These are phyloP conservation scores for Fusarium decemcellulare DNA, from an alignment of 2,329 filamentous ascomycete genomes.

Conservation along the genomic window DNA sequence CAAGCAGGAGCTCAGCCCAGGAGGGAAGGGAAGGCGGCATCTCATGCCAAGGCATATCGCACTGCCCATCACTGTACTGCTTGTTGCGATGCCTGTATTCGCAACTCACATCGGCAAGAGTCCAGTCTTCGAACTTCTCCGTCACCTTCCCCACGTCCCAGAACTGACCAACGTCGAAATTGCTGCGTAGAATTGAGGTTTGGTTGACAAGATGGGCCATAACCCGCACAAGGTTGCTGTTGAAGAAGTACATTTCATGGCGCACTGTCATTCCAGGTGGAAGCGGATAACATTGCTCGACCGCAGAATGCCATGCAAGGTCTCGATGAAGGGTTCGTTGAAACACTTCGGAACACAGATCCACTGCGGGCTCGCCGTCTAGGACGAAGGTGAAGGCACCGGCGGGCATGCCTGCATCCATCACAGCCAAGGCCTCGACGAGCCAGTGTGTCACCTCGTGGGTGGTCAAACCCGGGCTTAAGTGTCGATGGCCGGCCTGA, in stretches of 20 bases:
- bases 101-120: too few relatives aligned
- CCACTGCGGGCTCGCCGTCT: fast-evolving
- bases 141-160: neutral
- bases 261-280: neutral
- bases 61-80: too few relatives aligned
- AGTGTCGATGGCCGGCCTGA: too few relatives aligned
- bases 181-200: neutral
- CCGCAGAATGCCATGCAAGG: neutral
- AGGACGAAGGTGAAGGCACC: conserved; percentile 1
- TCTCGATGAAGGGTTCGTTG: neutral
- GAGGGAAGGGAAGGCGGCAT: neutral
- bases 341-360: conserved; percentile 11
- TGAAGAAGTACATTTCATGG: too few relatives aligned
- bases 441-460: too few relatives aligned
- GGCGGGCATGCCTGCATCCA: conserved; percentile 10
- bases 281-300: neutral
- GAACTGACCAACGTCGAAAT: neutral
- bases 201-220: neutral
- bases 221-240: too few relatives aligned
- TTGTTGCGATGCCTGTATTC: too few relatives aligned
- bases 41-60: too few relatives aligned
- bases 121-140: neutral
- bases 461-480: too few relatives aligned
- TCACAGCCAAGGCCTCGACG: fast-evolving
- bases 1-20: neutral